Evolutionary conservation across 2,329 filamentous ascomycete species (phyloP).

Genomic region (Aplosporella prunicola): DNA sequence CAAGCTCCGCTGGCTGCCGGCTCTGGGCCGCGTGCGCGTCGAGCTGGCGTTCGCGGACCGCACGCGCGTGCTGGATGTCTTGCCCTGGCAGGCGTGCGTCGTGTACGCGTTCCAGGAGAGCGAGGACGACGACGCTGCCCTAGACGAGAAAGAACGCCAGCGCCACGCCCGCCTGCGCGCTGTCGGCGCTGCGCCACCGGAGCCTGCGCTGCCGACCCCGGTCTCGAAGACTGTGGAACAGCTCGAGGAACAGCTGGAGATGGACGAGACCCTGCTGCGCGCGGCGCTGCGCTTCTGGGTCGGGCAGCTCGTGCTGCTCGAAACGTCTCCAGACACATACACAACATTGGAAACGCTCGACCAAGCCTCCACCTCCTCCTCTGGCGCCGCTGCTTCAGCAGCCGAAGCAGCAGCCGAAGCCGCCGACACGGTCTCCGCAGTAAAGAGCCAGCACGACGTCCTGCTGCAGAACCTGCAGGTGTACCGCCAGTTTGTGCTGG

Average conservation of each 20-base stretch:
- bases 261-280: constrained; percentile 63
- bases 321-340: constrained; percentile 42
- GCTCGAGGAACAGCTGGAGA: constrained; percentile 50
- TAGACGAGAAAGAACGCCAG: constrained; percentile 17
- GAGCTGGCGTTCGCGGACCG: constrained; percentile 78
- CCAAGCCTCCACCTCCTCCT: constrained; percentile 13
- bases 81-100: constrained; percentile 78
- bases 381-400: constrained; percentile 26
- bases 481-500: constrained; percentile 86
- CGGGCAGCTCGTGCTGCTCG: constrained; percentile 53
- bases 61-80: constrained; percentile 60
- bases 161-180: constrained; percentile 15
- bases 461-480: constrained; percentile 60
- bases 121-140: constrained; percentile 18
- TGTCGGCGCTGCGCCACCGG: constrained; percentile 25
- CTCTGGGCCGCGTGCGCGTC: constrained; percentile 69
- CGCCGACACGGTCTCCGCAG: constrained; percentile 38
- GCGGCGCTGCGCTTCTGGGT: constrained; percentile 64
- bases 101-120: constrained; percentile 67
- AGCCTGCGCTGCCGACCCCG: constrained; percentile 6
- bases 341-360: constrained; percentile 53
- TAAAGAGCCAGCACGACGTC: constrained; percentile 45
- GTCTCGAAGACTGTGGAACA: constrained; percentile 34
- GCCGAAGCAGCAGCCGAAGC: constrained; percentile 26
- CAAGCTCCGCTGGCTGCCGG: constrained; percentile 81